Evolutionary conservation across 495 filamentous ascomycete species (phyloP), one percentile per base, ranked within the genome.

Genomic region (Penicillium silybi): DNA sequence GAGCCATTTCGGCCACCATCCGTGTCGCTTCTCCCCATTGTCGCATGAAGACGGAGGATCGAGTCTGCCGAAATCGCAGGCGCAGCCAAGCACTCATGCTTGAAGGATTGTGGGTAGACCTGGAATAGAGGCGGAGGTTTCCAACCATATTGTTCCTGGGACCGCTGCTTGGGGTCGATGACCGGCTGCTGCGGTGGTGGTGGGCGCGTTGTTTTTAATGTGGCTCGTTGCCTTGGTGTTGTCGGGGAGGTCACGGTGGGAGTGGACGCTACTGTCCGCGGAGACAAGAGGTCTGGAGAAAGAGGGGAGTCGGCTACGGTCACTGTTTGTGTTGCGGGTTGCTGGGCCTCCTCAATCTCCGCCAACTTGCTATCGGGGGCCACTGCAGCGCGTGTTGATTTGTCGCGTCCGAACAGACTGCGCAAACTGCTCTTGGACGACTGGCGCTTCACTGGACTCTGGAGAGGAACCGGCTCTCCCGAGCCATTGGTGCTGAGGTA

Each of bases 61-160:
- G 70, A 64, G 23, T 85, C 82, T 0, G 79, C 75, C 0, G 80
- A 78, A 41, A 80, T 61, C 7, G 68, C 63, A 2, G 81, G 79
- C 10, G 76, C 68, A 8, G 70, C 57, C 1, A 86, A 63, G 25
- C 58, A 74, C 16, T 74, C 77, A 64, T 85, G 75, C 54, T 80
- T 86, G 53, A 71, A 81, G 8, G 91, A 82, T 66, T 96, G 92
- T 1, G 90, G 86, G 64, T 90, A 96, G n/a, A 89, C 90, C 61
- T 95, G 84, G 69, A 91, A 96, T 6, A 97, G 74, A 3, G 92
- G 88, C 7, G 91, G 90, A 3, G 88, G 85, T 48, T 84, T 80
- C 87, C 89, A 95, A 11, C 76, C 64, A 41, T 59, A 61, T 16
- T 65, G 53, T 25, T 71, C 65, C 32, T 62, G 57, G 6, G 58